A percentile compares a stretch with the other conserved stretches of the same genome.
These are phyloP conservation scores for Neonectria coccinea DNA, from an alignment of 2,329 filamentous ascomycete genomes.

Conservation along the genomic window DNA sequence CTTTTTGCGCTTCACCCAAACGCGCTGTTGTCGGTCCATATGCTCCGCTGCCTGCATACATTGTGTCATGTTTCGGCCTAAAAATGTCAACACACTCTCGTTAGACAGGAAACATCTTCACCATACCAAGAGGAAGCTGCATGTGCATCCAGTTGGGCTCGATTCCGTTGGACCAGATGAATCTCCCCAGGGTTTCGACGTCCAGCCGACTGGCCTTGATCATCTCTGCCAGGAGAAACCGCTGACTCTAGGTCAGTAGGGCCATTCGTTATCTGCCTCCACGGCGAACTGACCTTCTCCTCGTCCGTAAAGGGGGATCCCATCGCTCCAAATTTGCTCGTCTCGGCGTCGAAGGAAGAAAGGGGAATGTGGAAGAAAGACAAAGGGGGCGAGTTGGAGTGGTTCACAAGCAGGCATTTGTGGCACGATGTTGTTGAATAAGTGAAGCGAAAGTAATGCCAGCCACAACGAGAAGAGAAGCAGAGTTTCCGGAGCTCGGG, in stretches of 20 bases:
- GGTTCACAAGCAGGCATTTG: constrained; percentile 32
- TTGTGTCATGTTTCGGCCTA: constrained; percentile 62
- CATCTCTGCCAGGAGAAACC: constrained; percentile 68
- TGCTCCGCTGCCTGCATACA: constrained; percentile 56
- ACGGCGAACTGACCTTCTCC: constrained; percentile 61
- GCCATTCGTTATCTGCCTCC: constrained; percentile 8
- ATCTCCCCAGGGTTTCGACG: constrained; percentile 58
- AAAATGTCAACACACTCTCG: constrained; percentile 6
- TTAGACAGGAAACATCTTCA: neutral
- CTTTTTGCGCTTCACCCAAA: constrained; percentile 51
- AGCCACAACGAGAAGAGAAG: constrained; percentile 29
- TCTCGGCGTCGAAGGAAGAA: constrained; percentile 22
- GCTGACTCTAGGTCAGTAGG: constrained; percentile 52
- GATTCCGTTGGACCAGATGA: constrained; percentile 58
- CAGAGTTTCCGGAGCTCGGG: constrained; percentile 10
- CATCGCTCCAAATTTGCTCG: constrained; percentile 33
- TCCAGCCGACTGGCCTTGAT: constrained; percentile 67
- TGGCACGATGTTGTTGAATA: constrained; percentile 21
- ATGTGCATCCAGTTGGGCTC: constrained; percentile 61
- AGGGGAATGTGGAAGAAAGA: constrained; percentile 20
- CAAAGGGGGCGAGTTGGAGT: constrained; percentile 23
- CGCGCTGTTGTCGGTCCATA: constrained; percentile 50
- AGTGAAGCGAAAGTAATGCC: constrained; percentile 32
- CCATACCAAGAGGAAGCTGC: constrained; percentile 61
- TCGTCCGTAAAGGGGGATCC: constrained; percentile 57